These are phyloP conservation scores for Schizophyllum commune DNA, from an alignment of 1,284 basidiomycete species.

Conservation along the genomic window DNA sequence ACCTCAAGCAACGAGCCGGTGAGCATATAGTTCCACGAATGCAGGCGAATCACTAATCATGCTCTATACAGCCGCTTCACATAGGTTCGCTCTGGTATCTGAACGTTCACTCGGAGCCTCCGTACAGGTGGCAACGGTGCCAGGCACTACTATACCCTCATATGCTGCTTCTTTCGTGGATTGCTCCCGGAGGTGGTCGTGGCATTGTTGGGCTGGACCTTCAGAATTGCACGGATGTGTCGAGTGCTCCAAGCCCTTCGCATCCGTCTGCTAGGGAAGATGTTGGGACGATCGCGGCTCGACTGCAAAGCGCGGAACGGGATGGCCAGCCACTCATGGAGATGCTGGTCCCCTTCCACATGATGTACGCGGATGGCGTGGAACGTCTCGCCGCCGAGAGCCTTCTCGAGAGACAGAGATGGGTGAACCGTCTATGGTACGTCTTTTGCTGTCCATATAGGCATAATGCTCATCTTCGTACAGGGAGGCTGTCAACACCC, in stretches of 20 bases:
- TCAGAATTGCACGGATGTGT: conserved; percentile 75
- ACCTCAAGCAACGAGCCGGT: conserved; percentile 35
- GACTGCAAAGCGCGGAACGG: conserved; percentile 38
- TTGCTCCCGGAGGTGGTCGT: conserved; percentile 67
- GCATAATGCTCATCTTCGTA: conserved; percentile 6
- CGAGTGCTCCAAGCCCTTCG: conserved; percentile 68
- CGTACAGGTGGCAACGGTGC: conserved; percentile 78
- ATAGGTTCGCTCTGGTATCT: conserved; percentile 84
- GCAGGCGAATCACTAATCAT: conserved; percentile 7
- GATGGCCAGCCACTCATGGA: conserved; percentile 53
- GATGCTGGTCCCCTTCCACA: conserved; percentile 78
- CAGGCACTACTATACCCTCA: conserved; percentile 78
- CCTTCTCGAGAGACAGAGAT: conserved; percentile 73
- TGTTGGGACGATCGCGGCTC: conserved; percentile 76
- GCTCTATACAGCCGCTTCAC: conserved; percentile 56
- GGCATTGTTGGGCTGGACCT: conserved; percentile 80
- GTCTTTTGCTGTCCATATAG: conserved; percentile 20
- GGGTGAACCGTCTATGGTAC: conserved; percentile 83
- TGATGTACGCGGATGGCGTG: conserved; percentile 81
- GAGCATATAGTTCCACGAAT: conserved; percentile 11
- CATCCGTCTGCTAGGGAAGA: conserved; percentile 76
- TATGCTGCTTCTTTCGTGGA: conserved; percentile 76
- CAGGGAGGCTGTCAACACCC: conserved; percentile 62
- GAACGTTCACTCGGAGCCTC: conserved; percentile 74
- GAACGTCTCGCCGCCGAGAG: conserved; percentile 81